Evolutionary conservation across 257 asterid genomes (phyloP).

Genomic region (Solanum chiquidenum): DNA sequence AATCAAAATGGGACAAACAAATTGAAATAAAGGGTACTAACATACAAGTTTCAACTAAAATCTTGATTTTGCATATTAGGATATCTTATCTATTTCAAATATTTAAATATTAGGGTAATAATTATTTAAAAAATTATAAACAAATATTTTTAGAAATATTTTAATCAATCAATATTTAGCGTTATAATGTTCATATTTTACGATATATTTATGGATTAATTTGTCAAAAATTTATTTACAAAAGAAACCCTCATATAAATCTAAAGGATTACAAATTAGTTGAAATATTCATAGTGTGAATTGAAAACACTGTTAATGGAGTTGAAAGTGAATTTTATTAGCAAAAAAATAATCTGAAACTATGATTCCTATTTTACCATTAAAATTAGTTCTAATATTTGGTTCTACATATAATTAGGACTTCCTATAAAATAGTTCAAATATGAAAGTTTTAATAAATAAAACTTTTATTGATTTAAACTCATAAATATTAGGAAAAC

Average conservation of each 20-base stretch:
- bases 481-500: not conserved
- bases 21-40: too few relatives aligned
- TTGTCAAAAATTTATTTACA: not conserved
- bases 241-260: not conserved
- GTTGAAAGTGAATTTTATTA: not conserved
- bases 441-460: too few relatives aligned
- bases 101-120: too few relatives aligned
- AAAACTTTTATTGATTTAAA: not conserved
- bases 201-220: too few relatives aligned
- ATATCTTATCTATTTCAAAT: too few relatives aligned
- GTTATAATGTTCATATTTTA: too few relatives aligned
- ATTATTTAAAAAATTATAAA: too few relatives aligned
- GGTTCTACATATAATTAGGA: not conserved
- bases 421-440: not conserved
- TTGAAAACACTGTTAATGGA: not conserved
- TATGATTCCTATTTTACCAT: too few relatives aligned
- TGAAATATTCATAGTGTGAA: not conserved
- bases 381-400: not conserved
- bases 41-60: too few relatives aligned
- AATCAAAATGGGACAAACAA: too few relatives aligned
- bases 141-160: too few relatives aligned
- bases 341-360: too few relatives aligned
- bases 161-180: not conserved
- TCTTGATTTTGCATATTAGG: not conserved
- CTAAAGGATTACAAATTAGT: not conserved